Conservation (phyloP, 225 moss, liverwort and hornwort genomes). For the Marchantia polymorpha region DNA sequence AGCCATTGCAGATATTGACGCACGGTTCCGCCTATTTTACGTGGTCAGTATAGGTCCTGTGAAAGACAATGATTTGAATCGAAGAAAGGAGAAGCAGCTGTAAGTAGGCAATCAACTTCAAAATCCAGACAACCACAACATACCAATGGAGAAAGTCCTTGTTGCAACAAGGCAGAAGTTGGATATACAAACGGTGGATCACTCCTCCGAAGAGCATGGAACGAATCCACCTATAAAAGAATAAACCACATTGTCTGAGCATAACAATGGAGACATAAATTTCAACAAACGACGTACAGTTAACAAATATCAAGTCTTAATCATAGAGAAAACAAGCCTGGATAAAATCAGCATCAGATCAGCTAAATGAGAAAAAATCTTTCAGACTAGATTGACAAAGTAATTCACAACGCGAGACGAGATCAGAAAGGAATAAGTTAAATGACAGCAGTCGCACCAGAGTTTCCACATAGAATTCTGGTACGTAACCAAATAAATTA, state of each 20-base stretch:
- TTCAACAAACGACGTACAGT: not conserved
- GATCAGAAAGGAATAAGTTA: not conserved
- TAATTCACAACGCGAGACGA: not conserved
- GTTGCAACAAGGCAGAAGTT: conserved; percentile 77
- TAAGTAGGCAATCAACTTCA: not conserved
- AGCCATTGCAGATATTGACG: too few relatives aligned
- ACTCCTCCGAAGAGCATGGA: conserved; percentile 89
- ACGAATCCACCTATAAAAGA: conserved; percentile 83
- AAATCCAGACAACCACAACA: not conserved
- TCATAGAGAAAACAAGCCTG: not conserved
- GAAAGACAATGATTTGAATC: too few relatives aligned
- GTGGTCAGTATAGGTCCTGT: too few relatives aligned
- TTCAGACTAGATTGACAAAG: not conserved
- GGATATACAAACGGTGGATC: conserved; percentile 96
- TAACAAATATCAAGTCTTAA: not conserved
- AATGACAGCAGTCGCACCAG: conserved; percentile 45
- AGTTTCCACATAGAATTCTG: conserved; percentile 95
- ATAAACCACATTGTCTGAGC: not conserved
- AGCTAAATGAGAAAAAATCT: not conserved
- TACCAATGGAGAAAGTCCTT: conserved; percentile 96
- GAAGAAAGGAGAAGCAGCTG: not conserved
- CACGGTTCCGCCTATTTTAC: too few relatives aligned
- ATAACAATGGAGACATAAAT: not conserved
- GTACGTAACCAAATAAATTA: conserved; percentile 78
- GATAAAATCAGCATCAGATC: not conserved